phyloP scores from a whole-genome alignment of 164 flowering plant genomes.

The Platanus orientalis region DNA sequence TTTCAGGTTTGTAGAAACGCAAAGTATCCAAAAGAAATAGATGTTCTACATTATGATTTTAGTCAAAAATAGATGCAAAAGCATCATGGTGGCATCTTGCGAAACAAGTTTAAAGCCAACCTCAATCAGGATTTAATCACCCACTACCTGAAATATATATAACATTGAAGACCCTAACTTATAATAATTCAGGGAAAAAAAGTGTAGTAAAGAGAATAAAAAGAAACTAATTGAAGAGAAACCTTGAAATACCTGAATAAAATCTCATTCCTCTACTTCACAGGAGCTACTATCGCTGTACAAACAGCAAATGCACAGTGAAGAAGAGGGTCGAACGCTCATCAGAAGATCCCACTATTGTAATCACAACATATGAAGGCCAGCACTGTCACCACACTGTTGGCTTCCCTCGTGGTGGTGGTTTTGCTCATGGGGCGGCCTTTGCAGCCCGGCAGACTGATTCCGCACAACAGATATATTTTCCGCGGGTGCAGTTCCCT shows the following conservation, averaged over 20 bases:
- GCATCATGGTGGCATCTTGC: background rate
- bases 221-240: background rate
- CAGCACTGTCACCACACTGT: conserved; percentile 82
- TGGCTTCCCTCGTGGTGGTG: conserved; percentile 56
- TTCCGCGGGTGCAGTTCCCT: conserved; percentile 29
- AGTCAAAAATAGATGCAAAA: background rate
- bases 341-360: conserved; percentile 61
- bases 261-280: background rate
- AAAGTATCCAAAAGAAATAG: too few relatives aligned
- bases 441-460: conserved; percentile 25
- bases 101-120: background rate
- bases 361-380: conserved; percentile 93
- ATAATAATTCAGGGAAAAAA: background rate
- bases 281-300: conserved; percentile 94
- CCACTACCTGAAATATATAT: background rate
- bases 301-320: conserved; percentile 85
- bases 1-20: too few relatives aligned
- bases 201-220: background rate
- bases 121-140: background rate
- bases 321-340: conserved; percentile 90
- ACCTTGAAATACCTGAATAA: background rate
- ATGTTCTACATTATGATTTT: too few relatives aligned
- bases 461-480: conserved; percentile 23
- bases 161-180: background rate
- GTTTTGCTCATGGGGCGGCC: conserved; percentile 29